Evolutionary conservation across 805 yeast genomes (phyloP).

Genomic region (Metschnikowia reukaufii): DNA sequence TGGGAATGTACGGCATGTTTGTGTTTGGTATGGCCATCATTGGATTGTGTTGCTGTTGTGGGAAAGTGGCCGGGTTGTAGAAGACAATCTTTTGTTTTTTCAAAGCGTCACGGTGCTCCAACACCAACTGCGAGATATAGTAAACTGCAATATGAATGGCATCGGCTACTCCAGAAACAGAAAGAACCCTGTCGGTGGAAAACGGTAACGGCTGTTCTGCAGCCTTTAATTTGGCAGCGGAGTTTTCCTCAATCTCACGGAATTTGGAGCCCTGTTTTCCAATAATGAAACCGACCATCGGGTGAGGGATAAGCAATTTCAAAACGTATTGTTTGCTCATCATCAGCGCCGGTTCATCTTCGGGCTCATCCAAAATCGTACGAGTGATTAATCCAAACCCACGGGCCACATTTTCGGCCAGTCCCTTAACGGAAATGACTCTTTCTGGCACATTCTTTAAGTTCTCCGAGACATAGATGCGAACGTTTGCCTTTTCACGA

Average conservation of each 20-base stretch:
- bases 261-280: slow-evolving; percentile 75
- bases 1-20: slow-evolving; percentile 20
- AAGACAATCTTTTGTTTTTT: slow-evolving; percentile 55
- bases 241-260: slow-evolving; percentile 76
- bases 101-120: slow-evolving; percentile 55
- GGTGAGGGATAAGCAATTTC: slow-evolving; percentile 70
- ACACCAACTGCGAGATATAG: slow-evolving; percentile 66
- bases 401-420: slow-evolving; percentile 75
- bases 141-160: slow-evolving; percentile 83
- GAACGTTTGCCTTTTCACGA: slow-evolving; percentile 60
- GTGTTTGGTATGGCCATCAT: slow-evolving; percentile 6
- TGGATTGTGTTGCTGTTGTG: slow-evolving; percentile 13
- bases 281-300: slow-evolving; percentile 75
- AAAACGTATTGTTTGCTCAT: slow-evolving; percentile 56
- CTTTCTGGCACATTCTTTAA: slow-evolving; percentile 71
- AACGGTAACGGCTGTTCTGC: slow-evolving; percentile 69
- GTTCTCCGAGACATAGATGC: slow-evolving; percentile 72
- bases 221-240: slow-evolving; percentile 75
- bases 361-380: slow-evolving; percentile 64
- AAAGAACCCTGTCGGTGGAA: slow-evolving; percentile 73
- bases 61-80: slow-evolving; percentile 56
- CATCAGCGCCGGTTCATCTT: slow-evolving; percentile 58
- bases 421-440: slow-evolving; percentile 69
- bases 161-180: slow-evolving; percentile 78
- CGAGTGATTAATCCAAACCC: slow-evolving; percentile 76